phyloP scores from a whole-genome alignment of 176 grass and related monocot species.

The Eragrostis curvula region DNA sequence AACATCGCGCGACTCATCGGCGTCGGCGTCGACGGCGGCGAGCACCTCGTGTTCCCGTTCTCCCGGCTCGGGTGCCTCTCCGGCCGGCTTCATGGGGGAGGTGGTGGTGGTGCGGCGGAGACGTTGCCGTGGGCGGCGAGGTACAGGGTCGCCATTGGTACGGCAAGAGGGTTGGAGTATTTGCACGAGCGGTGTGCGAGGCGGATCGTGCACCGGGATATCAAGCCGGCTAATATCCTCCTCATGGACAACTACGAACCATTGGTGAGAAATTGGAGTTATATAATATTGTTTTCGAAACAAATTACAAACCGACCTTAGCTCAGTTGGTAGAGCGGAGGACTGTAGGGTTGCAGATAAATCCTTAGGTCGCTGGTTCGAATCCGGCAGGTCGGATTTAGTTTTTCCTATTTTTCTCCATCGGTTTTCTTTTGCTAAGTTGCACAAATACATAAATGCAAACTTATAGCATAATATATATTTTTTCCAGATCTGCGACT shows the following conservation, averaged over 20 bases:
- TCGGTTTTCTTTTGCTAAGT: neutral
- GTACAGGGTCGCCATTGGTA: constrained; percentile 58
- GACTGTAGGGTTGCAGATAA: no score
- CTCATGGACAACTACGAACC: constrained; percentile 73
- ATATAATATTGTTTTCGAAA: no score
- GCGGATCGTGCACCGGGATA: constrained; percentile 84
- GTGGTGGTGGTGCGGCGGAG: constrained; percentile 8
- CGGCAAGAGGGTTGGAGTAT: constrained; percentile 71
- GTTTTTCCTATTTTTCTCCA: neutral
- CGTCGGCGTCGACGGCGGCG: constrained; percentile 74
- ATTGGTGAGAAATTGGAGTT: constrained; percentile 23
- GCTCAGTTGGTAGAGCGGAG: no score
- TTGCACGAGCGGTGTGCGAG: constrained; percentile 72
- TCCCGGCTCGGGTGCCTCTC: constrained; percentile 73
- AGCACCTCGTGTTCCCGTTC: constrained; percentile 78
- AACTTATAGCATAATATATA: no score
- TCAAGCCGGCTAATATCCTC: constrained; percentile 80
- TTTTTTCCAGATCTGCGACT: constrained; percentile 77
- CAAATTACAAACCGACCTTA: no score
- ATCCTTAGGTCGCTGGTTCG: no score
- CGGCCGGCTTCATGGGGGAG: constrained; percentile 52
- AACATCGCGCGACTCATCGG: constrained; percentile 71
- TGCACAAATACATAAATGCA: no score
- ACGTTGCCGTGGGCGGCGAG: constrained; percentile 64
- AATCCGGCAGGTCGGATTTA: neutral